phyloP scores from a whole-genome alignment of 768 basidiomycete genomes.

The Pulveroboletus sp. region DNA sequence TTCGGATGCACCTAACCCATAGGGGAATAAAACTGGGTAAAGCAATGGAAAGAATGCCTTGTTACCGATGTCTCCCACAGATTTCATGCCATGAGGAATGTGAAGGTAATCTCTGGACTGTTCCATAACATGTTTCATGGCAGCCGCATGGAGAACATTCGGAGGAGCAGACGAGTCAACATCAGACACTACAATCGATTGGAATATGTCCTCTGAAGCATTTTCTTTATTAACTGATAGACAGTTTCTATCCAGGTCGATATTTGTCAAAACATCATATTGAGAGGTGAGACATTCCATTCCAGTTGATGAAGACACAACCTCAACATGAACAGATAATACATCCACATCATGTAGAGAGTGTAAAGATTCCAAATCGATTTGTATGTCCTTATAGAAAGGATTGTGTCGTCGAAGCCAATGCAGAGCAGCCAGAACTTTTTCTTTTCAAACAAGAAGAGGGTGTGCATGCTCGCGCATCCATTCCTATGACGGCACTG shows the following conservation, averaged over 20 bases:
- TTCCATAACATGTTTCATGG: neutral
- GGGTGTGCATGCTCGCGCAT: neutral
- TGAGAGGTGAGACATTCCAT: too few species aligned
- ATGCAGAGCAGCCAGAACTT: neutral
- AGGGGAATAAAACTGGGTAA: neutral
- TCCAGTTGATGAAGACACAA: too few species aligned
- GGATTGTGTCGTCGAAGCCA: neutral
- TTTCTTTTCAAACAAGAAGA: neutral
- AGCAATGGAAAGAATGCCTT: neutral
- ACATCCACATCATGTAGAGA: too few species aligned
- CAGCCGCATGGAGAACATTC: neutral
- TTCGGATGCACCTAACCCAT: neutral
- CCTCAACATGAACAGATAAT: too few species aligned
- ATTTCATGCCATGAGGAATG: neutral
- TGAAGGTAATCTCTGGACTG: neutral
- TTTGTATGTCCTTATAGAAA: neutral
- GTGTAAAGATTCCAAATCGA: too few species aligned
- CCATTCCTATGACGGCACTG: neutral
- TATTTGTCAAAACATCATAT: too few species aligned
- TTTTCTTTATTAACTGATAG: too few species aligned
- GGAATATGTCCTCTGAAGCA: too few species aligned
- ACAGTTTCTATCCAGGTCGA: too few species aligned
- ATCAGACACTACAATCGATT: too few species aligned
- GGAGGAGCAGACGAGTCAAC: too few species aligned
- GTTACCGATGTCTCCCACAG: neutral